Conservation (phyloP, 2,329 filamentous ascomycete species). For the Dothideomycetidae sp. region DNA sequence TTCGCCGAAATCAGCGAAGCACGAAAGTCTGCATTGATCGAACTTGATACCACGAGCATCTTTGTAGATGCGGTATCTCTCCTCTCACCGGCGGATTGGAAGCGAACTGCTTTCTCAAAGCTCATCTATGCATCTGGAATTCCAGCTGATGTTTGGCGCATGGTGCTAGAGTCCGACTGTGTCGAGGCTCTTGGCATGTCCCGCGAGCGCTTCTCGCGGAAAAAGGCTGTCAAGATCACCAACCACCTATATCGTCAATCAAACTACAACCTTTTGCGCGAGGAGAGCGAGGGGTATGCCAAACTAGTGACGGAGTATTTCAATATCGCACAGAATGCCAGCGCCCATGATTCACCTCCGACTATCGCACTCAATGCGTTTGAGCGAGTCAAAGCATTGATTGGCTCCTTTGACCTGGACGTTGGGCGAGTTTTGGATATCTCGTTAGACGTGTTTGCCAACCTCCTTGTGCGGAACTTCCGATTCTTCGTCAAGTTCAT, state of each 20-base stretch:
- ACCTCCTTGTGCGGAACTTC: slow-evolving; percentile 81
- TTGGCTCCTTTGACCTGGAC: slow-evolving; percentile 93
- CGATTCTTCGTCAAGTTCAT: slow-evolving; percentile 91
- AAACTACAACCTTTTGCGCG: slow-evolving; percentile 88
- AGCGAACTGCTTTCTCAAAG: slow-evolving; percentile 43
- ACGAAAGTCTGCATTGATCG: slow-evolving; percentile 32
- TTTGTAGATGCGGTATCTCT: slow-evolving; percentile 77
- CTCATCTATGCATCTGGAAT: slow-evolving; percentile 63
- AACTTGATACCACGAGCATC: slow-evolving; percentile 39
- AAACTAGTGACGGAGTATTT: slow-evolving; percentile 95
- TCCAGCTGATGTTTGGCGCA: slow-evolving; percentile 56
- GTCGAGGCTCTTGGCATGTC: slow-evolving; percentile 67
- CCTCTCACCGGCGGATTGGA: slow-evolving; percentile 56
- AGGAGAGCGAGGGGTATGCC: slow-evolving; percentile 93
- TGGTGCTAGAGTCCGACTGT: slow-evolving; percentile 65
- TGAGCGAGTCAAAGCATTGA: slow-evolving; percentile 81
- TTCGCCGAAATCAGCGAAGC: slow-evolving; percentile 60
- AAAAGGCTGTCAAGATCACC: slow-evolving; percentile 79
- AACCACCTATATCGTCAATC: slow-evolving; percentile 89
- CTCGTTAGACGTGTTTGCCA: slow-evolving; percentile 86
- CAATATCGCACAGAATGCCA: slow-evolving; percentile 54
- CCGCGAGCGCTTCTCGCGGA: slow-evolving; percentile 66
- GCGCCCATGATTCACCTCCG: slow-evolving; percentile 46
- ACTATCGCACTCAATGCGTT: slow-evolving; percentile 66
- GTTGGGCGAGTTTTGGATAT: slow-evolving; percentile 90